These are phyloP conservation scores for Sarocladium strictum DNA, from an alignment of 2,329 filamentous ascomycete genomes.

Conservation along the genomic window DNA sequence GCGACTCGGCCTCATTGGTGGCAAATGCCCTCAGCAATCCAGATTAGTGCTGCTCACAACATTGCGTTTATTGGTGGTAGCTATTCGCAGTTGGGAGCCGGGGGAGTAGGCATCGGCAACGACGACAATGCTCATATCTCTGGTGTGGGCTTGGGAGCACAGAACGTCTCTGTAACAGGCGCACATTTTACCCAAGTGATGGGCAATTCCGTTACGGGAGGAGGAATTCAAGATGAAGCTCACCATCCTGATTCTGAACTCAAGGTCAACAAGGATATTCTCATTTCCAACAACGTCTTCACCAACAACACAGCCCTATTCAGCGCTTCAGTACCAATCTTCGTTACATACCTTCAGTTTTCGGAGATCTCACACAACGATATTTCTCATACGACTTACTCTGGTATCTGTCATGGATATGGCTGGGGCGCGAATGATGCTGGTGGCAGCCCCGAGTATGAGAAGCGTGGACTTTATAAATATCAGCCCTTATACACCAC, in stretches of 20 bases:
- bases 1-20: not conserved
- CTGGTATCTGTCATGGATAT: conserved; percentile 3
- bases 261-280: not conserved
- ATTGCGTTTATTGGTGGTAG: not conserved
- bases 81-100: not conserved
- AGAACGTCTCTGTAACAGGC: not conserved
- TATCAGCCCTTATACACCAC: conserved; percentile 4
- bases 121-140: conserved; percentile 1
- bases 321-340: not conserved
- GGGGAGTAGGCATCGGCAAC: conserved; percentile 7
- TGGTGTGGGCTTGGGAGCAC: not conserved
- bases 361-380: not conserved
- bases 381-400: not conserved
- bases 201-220: not conserved
- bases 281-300: conserved; percentile 2
- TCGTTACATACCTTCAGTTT: not conserved
- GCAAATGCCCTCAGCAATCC: not conserved
- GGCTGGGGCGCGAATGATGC: conserved; percentile 7
- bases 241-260: not conserved
- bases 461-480: conserved; percentile 4
- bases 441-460: conserved; percentile 1
- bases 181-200: not conserved
- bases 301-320: not conserved
- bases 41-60: conserved; percentile 1
- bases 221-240: not conserved